Conservation (phyloP, 2,329 filamentous ascomycete species). For the Cercospora zeae-maydis region DNA sequence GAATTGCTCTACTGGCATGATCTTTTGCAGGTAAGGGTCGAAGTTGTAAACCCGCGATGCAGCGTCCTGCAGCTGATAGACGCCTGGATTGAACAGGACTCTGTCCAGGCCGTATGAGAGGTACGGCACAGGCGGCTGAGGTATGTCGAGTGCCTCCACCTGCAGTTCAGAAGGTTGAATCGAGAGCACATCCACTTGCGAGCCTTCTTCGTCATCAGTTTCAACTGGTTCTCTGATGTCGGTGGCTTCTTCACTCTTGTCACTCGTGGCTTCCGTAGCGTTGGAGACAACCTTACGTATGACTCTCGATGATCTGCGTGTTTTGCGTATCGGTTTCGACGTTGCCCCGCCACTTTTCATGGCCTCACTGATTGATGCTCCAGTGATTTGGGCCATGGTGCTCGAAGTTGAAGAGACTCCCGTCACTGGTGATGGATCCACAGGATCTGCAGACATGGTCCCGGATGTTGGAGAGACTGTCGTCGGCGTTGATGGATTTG, state of each 20-base stretch:
- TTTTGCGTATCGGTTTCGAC: not conserved
- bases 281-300: not conserved
- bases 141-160: conserved; percentile 41
- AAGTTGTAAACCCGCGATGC: conserved; percentile 91
- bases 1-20: conserved; percentile 92
- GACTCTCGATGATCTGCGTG: not conserved
- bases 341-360: not conserved
- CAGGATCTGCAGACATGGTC: not conserved
- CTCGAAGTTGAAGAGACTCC: not conserved
- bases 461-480: not conserved
- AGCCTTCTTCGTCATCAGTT: not conserved
- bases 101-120: conserved; percentile 75
- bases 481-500: not conserved
- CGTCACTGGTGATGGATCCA: not conserved
- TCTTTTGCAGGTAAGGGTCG: conserved; percentile 85
- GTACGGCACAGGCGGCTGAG: conserved; percentile 55
- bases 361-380: not conserved
- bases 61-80: conserved; percentile 86
- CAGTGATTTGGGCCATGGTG: not conserved
- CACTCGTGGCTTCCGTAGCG: not conserved
- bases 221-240: not conserved
- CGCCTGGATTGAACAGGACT: conserved; percentile 92
- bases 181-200: conserved; percentile 13
- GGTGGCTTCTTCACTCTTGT: not conserved
- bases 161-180: conserved; percentile 29